Conservation (phyloP, 257 asterid species). For the Catharanthus roseus region DNA sequence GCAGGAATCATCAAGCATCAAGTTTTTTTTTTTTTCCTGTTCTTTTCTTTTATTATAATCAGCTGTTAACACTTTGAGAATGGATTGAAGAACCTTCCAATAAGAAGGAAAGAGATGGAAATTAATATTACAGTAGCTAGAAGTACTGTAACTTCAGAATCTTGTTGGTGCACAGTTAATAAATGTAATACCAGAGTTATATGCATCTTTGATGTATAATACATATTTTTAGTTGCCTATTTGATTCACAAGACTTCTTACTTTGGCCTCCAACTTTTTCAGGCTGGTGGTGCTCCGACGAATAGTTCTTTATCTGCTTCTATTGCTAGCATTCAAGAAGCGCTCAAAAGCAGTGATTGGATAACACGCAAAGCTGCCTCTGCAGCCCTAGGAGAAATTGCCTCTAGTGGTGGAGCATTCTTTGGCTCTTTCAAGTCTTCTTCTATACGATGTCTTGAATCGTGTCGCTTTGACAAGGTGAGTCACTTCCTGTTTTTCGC, state of each 20-base stretch:
- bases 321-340: conserved; percentile 72
- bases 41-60: not conserved
- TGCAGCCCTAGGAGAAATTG: conserved; percentile 75
- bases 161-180: not conserved
- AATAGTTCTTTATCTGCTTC: conserved; percentile 59
- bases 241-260: not conserved
- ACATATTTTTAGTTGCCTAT: not conserved
- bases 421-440: conserved; percentile 61
- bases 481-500: conserved; percentile 14
- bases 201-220: not conserved
- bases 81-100: not conserved
- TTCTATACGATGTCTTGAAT: conserved; percentile 67
- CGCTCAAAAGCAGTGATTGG: conserved; percentile 85
- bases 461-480: conserved; percentile 97
- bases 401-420: conserved; percentile 70
- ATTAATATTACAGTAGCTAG: not conserved
- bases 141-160: not conserved
- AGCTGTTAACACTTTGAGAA: not conserved
- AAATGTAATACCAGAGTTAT: not conserved
- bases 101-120: not conserved
- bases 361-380: conserved; percentile 87
- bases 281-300: conserved; percentile 91
- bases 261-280: conserved; percentile 17
- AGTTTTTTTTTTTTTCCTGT: not conserved
- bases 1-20: not conserved